Percentiles rank a stretch among this genome's conserved stretches.
Evolutionary conservation across 306 rosid species (phyloP).

Genomic region (Canavalia gladiata): DNA sequence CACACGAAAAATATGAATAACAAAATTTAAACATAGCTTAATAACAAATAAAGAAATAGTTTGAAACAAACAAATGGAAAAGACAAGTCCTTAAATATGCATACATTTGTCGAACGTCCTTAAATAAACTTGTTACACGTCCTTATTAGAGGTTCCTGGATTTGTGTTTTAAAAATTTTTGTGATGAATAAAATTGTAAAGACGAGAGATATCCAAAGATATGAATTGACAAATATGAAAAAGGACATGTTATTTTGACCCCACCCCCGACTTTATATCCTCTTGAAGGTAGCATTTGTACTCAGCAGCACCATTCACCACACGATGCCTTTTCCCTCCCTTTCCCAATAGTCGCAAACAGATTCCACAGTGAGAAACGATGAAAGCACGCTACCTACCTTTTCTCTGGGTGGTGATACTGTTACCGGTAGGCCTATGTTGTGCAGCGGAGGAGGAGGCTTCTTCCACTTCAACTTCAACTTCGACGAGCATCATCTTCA

Average conservation of each 20-base stretch:
- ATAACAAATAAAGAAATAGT: not conserved
- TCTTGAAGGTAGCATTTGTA: not conserved
- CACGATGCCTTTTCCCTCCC: no score
- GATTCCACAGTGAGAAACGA: not conserved
- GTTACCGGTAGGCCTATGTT: not conserved
- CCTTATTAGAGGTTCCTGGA: not conserved
- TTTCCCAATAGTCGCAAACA: not conserved
- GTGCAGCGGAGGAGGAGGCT: conserved; percentile 33
- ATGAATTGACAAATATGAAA: not conserved
- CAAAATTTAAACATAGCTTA: not conserved
- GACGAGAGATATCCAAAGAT: not conserved
- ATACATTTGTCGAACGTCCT: no score
- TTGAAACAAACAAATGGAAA: not conserved
- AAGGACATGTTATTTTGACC: not conserved
- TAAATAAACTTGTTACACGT: no score
- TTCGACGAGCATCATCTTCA: conserved; percentile 68
- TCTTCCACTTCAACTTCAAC: not conserved
- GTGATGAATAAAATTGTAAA: conserved; percentile 27
- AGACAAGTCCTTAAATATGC: no score
- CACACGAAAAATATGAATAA: conserved; percentile 25
- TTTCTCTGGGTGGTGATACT: not conserved
- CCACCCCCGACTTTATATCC: not conserved
- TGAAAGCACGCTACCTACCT: conserved; percentile 36
- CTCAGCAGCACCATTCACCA: not conserved
- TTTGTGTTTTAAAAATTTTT: not conserved